Base-by-base conservation (phyloP, 768 basidiomycete species). In the Lactifluus hygrophoroides region DNA sequence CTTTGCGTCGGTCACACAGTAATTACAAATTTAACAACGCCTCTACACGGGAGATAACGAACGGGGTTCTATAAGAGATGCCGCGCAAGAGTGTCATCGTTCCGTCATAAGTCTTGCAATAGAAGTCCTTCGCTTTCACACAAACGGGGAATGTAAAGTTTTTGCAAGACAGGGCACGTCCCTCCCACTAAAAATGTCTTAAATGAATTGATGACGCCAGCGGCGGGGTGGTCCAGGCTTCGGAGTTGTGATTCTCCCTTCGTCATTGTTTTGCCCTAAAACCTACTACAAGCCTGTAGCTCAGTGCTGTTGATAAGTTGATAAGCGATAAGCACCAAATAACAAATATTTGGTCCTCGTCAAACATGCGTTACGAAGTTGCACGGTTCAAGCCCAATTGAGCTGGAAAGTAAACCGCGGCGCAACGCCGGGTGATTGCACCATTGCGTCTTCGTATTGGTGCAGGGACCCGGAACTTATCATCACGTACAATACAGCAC, bases 71-170 rank as follows among this genome's bases (percentile, higher is more conserved):
- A 25, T 14, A 14, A 5, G 51, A 21, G 51, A 30, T 16, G 11
- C 19, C 23, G 17, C 7, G 25, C 19, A 19, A 45, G 35, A 17
- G 30, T 19, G 30, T 49, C 17, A 50, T 54, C 32, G 32, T 14
- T 58, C n/a, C 58, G 58, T 59, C 58, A 59, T 59, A 59, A 54
- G 58, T 59, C 58, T 49, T 16, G 32, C 47, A 40, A 59, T 49
- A 35, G 58, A 59, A 54, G 47, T 14, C n/a, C 25, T 14, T 44
- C 21, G 16, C 21, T 23, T 32, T 23, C 32, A 43, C 38, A 40
- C 40, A 42, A 49, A 16, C 4, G 13, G 27, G 17, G 35, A 8
- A 17, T 30, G 2, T n/a, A 1, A n/a, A 13, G 11, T 54, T 54
- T 46, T 34, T 43, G n/a, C 21, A 23, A 16, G 11, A 23, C 38